phyloP scores from a whole-genome alignment of 352 stramenopile species.

The Phytophthora pseudosyringae region DNA sequence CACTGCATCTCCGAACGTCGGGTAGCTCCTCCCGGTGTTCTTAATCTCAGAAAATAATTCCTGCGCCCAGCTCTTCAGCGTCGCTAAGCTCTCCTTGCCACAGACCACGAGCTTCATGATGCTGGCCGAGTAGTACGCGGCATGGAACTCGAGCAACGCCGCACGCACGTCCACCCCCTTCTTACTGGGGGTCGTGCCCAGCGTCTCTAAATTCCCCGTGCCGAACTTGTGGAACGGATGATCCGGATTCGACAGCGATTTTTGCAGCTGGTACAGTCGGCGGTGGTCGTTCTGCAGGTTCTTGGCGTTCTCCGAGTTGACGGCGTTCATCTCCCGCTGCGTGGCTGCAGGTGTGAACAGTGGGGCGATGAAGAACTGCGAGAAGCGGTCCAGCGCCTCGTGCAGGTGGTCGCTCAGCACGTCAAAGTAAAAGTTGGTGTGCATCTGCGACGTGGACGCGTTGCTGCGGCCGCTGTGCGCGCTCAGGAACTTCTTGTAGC shows the following conservation, averaged over 20 bases:
- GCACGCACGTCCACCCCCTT: slow-evolving; percentile 69
- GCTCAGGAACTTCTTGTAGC: slow-evolving; percentile 94
- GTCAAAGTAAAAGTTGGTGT: slow-evolving; percentile 98
- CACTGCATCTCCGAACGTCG: slow-evolving; percentile 57
- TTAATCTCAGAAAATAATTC: slow-evolving; percentile 85
- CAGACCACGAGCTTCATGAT: slow-evolving; percentile 93
- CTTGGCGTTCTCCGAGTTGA: slow-evolving; percentile 98
- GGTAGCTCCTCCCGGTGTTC: slow-evolving; percentile 63
- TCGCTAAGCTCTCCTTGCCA: slow-evolving; percentile 87
- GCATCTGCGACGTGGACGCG: slow-evolving; percentile 95
- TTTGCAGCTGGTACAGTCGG: slow-evolving; percentile 85
- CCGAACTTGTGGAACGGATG: slow-evolving; percentile 93
- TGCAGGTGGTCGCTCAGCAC: slow-evolving; percentile 80
- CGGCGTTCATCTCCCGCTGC: slow-evolving; percentile 95
- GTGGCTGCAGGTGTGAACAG: slow-evolving; percentile 92
- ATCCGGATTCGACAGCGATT: slow-evolving; percentile 65
- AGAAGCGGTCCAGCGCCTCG: slow-evolving; percentile 95
- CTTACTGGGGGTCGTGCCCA: slow-evolving; percentile 49
- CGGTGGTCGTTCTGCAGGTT: slow-evolving; percentile 95
- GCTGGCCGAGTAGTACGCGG: slow-evolving; percentile 90
- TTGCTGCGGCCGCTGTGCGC: slow-evolving; percentile 95
- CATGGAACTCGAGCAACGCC: slow-evolving; percentile 86
- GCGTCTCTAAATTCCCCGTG: slow-evolving; percentile 89
- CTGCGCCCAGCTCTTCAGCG: slow-evolving; percentile 76
- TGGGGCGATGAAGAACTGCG: slow-evolving; percentile 98